Base-by-base conservation (phyloP, 2,329 filamentous ascomycete species). In the Verticillium tricorpus region DNA sequence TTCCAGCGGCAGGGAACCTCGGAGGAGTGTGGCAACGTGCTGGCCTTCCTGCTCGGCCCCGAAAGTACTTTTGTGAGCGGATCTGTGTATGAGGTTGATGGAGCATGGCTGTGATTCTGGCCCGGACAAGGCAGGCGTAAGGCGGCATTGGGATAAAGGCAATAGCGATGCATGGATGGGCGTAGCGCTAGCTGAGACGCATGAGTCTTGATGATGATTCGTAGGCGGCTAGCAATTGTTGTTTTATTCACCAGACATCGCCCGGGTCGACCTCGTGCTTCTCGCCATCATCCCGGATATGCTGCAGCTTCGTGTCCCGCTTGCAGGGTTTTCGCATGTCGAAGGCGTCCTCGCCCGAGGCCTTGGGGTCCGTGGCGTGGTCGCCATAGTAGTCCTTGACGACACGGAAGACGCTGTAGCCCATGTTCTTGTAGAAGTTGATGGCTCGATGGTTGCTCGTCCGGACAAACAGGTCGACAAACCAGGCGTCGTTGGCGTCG, bases 261-360 rank as follows among this genome's bases (percentile, higher is more conserved):
- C 91, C 87, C 2, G 93, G 92, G 57, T 85, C 80, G 31, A 99
- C 93, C 68, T 85, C 83, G 72, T 91, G 87, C 62, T 86, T 82
- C 79, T 95, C 90, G 19, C 95, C 95, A 68, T 94, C 86, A 60
- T 89, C 85, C 66, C 95, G 85, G 57, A 96, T 83, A 75, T 96
- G 92, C 74, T 91, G 85, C 62, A 83, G 78, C 61, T 89, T 85
- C 74, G 83, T 85, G 77, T 99, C 95, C 70, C 93, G 85, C 76
- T 85, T 90, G 78, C 94, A 86, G 40, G 92, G 86, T 74, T 97
- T 98, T 67, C 95, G 87, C 95, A 99, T 99, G 78, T 99, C 95
- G 74, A 92, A 95, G 19, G 94, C 95, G 79, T 98, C 94, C 76
- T 96, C 93, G 58, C 86, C 85, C 17, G 79, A 79, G 63, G 84